phyloP scores from a whole-genome alignment of 805 yeast species.

The Yamadazyma sp. region DNA sequence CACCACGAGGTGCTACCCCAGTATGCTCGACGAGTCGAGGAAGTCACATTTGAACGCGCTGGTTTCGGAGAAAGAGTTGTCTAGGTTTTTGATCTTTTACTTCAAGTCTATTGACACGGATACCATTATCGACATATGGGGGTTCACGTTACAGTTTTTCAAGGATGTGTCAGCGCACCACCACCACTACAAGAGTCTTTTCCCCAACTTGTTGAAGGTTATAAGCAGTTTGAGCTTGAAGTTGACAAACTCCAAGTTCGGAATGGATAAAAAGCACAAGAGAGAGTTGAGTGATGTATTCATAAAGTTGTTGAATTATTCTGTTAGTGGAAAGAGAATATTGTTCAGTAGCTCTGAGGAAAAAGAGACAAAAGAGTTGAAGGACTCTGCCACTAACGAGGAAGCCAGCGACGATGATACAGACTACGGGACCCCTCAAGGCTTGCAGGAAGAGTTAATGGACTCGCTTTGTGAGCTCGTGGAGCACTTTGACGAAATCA shows the following conservation, averaged over 20 bases:
- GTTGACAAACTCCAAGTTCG: constrained; percentile 56
- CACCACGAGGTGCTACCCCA: constrained; percentile 44
- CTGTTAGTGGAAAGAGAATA: constrained; percentile 16
- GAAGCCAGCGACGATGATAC: constrained; percentile 12
- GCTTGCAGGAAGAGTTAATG: constrained; percentile 45
- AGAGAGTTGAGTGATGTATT: constrained; percentile 52
- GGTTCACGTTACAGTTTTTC: constrained; percentile 54
- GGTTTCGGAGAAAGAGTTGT: constrained; percentile 45
- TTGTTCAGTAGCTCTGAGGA: constrained; percentile 12
- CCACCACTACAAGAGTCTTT: constrained; percentile 45
- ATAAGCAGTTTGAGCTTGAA: constrained; percentile 54
- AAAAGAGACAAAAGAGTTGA: constrained; percentile 4
- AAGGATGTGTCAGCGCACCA: constrained; percentile 55
- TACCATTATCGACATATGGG: constrained; percentile 78
- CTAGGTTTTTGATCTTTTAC: constrained; percentile 53
- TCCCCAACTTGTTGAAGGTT: constrained; percentile 55
- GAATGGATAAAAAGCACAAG: constrained; percentile 59
- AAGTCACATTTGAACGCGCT: constrained; percentile 50
- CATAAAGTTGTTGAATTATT: constrained; percentile 25
- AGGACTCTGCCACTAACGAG: not conserved
- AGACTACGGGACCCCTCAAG: constrained; percentile 14
- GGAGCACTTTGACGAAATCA: constrained; percentile 36
- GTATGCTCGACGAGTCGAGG: constrained; percentile 26
- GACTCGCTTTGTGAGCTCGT: constrained; percentile 33
- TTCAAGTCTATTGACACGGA: constrained; percentile 68